Percentiles rank a stretch among this genome's conserved stretches.
These are phyloP conservation scores for Elongisporangium anandrum DNA, from an alignment of 352 stramenopile genomes.

Conservation along the genomic window DNA sequence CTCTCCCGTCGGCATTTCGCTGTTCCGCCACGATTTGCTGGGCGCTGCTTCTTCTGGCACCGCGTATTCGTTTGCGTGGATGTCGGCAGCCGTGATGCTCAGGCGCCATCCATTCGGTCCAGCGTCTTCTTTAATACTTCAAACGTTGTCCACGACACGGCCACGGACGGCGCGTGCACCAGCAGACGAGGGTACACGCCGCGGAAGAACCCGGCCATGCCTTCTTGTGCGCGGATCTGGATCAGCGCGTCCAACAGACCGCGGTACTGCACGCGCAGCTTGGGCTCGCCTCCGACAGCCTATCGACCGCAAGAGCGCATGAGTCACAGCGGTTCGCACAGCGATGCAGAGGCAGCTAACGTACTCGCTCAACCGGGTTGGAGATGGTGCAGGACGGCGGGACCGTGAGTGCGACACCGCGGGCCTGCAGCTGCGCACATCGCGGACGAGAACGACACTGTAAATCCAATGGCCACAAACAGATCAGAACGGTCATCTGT, in stretches of 20 bases:
- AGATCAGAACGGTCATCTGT: slow-evolving; percentile 13
- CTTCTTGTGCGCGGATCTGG: slow-evolving; percentile 93
- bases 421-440: slow-evolving; percentile 69
- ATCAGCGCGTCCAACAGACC: slow-evolving; percentile 69
- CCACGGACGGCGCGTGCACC: slow-evolving; percentile 95
- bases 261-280: slow-evolving; percentile 67
- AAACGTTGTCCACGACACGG: slow-evolving; percentile 99
- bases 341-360: slow-evolving; percentile 5
- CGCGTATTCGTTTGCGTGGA: no score
- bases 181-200: slow-evolving; percentile 93
- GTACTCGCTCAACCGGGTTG: slow-evolving; percentile 28
- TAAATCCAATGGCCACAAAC: slow-evolving; percentile 39
- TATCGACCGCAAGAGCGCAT: slow-evolving; percentile 3
- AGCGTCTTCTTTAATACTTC: slow-evolving; percentile 93
- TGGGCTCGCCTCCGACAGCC: slow-evolving; percentile 28
- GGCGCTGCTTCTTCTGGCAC: no score
- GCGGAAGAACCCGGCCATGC: slow-evolving; percentile 92
- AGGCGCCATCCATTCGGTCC: slow-evolving; percentile 33
- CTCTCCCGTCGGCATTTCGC: not conserved
- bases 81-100: not conserved
- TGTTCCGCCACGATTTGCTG: no score
- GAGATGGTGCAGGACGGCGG: slow-evolving; percentile 54
- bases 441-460: slow-evolving; percentile 69
- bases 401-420: slow-evolving; percentile 57
- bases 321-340: not conserved